Evolutionary conservation across 1,139 yeast genomes (phyloP), one percentile per base, ranked within the genome.

Genomic region (Zygosaccharomyces sapae): DNA sequence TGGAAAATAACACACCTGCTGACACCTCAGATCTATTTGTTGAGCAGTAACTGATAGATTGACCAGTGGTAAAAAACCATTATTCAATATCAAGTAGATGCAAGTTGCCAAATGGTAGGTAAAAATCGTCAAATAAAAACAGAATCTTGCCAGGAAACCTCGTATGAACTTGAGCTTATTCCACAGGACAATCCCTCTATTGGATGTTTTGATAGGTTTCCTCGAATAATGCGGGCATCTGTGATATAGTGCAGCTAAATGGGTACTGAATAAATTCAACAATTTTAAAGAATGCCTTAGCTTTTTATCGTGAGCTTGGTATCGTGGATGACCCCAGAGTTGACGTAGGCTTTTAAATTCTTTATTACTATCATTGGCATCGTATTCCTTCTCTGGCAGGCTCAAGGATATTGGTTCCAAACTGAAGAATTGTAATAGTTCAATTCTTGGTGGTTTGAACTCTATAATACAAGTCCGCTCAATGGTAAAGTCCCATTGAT

Each of bases 1-100:
- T 0, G 97, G 97, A 61, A 90, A 80, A 58, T 80, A 83, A 55
- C 87, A 79, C 30, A 88, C 65, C 61, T 90, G 97, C 53, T 81
- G 83, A 16, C 87, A 68, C 42, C 97, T 71, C 38, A 88, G 69
- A 59, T 89, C 95, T 1, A 88, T 68, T 63, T 90, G 97, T 55
- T 84, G 81, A 4, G 87, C 81, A 0, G 83, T 75, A 4, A 85
- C 83, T 6, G 89, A 83, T 0, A 74, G 48, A 31, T 71, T 76
- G 36, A 74, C 70, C 37, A 75, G 61, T 4, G 60, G 55, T 1
- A 61, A 49, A 1, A 65, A 49, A 33, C 60, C 61, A 53, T 61
- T 63, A 50, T 76, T 77, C 29, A 77, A 57, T 1, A 75, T 44
- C 3, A 49, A 41, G 6, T 76, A 65, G 2, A 73, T 49, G 2